Base-by-base conservation (phyloP, 2,329 filamentous ascomycete species). In the Fusarium pininemorale region DNA sequence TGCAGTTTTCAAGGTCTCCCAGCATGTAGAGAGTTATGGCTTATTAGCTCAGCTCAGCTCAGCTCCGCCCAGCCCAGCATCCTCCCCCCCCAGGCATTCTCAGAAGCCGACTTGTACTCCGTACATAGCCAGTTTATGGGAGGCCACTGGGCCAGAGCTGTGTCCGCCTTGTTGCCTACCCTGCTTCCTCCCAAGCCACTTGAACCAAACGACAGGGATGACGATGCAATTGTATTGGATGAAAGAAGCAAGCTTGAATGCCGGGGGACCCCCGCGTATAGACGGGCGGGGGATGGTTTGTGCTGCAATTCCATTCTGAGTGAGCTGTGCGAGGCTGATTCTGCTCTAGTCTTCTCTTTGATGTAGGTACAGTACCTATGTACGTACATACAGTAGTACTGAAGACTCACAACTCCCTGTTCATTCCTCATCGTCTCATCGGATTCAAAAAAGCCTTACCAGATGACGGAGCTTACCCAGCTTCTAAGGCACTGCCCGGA, bases 161-260 rank as follows among this genome's bases (percentile, higher is more conserved):
- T 69, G 75, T 78, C 77, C 69, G 77, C 77, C 77, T 79, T 64
- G 77, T 70, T 79, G 73, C 77, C 77, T 79, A 74, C 78, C 44
- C 38, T 42, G 50, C 30, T 41, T 70, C 37, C 37, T 26, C 47
- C 45, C 30, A 68, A 68, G 64, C 77, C 77, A 78, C 75, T 66
- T 51, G 39, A 60, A 48, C 58, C 39, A 54, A 59, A 53, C 18
- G 64, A 54, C 69, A 72, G 64, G 69, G 69, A 54, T 73, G 45
- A 55, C 70, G 61, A 61, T 41, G 47, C 48, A 55, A 42, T 58
- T 55, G 47, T 39, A 69, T 76, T 74, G 75, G 75, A 60, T 26
- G 56, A 47, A 54, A 41, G 47, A 44, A 48, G 54, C 48, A 59
- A 58, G 39, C 26, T 65, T 39, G 35, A 58, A 48, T 38, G 37